Conservation (phyloP, 257 asterid genomes). For the Echites panduratus region DNA sequence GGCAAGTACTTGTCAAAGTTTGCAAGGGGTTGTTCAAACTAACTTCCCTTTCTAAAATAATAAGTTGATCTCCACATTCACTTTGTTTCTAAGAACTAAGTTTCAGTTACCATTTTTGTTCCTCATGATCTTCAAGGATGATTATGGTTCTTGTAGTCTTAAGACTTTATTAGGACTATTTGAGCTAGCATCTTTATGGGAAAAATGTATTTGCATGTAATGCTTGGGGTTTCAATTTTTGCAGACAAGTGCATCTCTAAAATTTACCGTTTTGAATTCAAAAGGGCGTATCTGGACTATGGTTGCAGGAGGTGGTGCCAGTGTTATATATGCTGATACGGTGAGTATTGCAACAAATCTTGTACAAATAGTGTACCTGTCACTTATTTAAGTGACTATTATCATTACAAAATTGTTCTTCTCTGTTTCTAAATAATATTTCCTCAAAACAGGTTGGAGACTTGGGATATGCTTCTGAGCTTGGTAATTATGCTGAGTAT, state of each 20-base stretch:
- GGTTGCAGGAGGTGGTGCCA: constrained; percentile 99
- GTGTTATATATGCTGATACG: constrained; percentile 93
- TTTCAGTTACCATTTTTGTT: not conserved
- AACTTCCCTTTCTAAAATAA: not conserved
- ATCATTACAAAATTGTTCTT: not conserved
- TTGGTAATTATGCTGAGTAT: constrained; percentile 91
- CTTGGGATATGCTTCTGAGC: constrained; percentile 89
- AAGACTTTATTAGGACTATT: not conserved
- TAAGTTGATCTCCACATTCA: not conserved
- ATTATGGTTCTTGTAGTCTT: not conserved
- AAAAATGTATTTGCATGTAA: not conserved
- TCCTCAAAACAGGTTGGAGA: constrained; percentile 61
- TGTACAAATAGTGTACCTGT: not conserved
- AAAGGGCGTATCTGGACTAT: constrained; percentile 98
- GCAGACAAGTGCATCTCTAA: constrained; percentile 95
- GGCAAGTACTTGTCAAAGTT: not conserved
- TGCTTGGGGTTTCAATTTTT: constrained; percentile 9
- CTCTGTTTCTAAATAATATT: not conserved
- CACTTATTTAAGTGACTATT: not conserved
- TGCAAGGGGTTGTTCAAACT: not conserved
- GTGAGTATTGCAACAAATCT: constrained; percentile 37
- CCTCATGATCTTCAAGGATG: not conserved
- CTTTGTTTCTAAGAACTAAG: not conserved
- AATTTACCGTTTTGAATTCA: constrained; percentile 86
- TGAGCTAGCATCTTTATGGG: not conserved